Base-by-base conservation (phyloP, 495 filamentous ascomycete genomes). In the Collariella sp. region DNA sequence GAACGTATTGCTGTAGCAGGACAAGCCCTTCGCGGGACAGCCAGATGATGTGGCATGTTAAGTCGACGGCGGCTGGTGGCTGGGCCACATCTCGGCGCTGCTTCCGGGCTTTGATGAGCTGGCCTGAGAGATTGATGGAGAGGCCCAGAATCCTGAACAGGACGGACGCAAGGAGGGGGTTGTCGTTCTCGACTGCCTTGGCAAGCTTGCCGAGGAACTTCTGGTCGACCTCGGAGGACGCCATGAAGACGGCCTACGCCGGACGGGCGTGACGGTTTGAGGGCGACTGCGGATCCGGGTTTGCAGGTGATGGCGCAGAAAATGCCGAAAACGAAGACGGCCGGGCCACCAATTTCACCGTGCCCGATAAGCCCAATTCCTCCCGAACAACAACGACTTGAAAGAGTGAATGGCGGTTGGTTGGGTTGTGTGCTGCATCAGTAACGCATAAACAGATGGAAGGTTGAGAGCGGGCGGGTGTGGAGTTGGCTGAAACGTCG, bases 21-120 rank as follows among this genome's bases (percentile, higher is more conserved):
- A 86, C 75, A 0, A 97, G 76, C 6, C 93, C 93, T 72, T 98
- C 94, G 6, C 91, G 83, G 1, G 93, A 85, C 36, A 97, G 83
- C 89, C 91, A 98, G 51, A 97, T 82, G 64, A 97, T 96, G 69
- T 93, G 88, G 60, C 93, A 86, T 64, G 95, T 90, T 5, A 89
- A 75, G 60, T 91, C 82, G 7, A 95, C 78, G 1, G 88, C 87
- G 59, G 88, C 87, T 2, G 87, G 88, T 64, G 86, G 79, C 9
- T 86, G 80, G 7, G 84, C 85, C 1, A 83, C 81, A 62, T 96
- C 91, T 2, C 88, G 76, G n/a, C 91, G 87, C 35, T 91, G 76
- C 61, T 88, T 87, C 51, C 88, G 81, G 13, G 91, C 93, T 16
- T 82, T 83, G 46, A 93, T 74, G 9, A 96, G 84, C 62, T 94